phyloP scores from a whole-genome alignment of 331 rosid species.

The Arachis monticola region DNA sequence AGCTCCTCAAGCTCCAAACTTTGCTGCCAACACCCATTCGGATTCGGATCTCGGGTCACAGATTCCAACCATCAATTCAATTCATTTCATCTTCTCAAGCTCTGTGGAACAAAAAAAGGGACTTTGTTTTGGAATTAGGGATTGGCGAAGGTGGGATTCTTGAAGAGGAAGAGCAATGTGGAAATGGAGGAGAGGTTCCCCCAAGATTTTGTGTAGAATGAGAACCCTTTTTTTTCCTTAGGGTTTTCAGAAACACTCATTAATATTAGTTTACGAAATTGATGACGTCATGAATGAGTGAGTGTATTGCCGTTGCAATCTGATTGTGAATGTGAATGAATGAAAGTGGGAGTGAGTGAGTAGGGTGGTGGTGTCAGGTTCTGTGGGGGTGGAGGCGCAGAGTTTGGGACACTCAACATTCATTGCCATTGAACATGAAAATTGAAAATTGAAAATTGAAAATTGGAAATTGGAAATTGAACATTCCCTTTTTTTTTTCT shows the following conservation, averaged over 20 bases:
- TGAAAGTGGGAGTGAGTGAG: neutral
- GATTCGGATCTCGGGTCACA: conserved; percentile 38
- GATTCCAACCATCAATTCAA: conserved; percentile 40
- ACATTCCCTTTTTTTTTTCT: neutral
- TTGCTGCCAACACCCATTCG: conserved; percentile 66
- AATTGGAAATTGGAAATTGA: too few relatives aligned
- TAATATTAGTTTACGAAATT: neutral
- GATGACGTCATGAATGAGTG: neutral
- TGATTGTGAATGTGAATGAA: neutral
- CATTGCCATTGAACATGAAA: neutral
- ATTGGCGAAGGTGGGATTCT: neutral
- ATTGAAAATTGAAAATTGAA: neutral
- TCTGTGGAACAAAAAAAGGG: conserved; percentile 20
- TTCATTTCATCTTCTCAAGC: neutral
- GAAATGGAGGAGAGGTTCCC: neutral
- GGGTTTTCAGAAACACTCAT: conserved; percentile 38
- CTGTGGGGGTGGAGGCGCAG: neutral
- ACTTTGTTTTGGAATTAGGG: neutral
- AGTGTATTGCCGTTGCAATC: neutral
- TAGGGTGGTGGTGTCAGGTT: neutral
- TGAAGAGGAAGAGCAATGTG: conserved; percentile 25
- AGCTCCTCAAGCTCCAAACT: conserved; percentile 1
- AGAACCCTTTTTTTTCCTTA: conserved; percentile 48
- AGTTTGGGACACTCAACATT: neutral
- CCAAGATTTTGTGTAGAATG: neutral